Conservation (phyloP, 768 basidiomycete genomes). For the Mycena capillaripes region DNA sequence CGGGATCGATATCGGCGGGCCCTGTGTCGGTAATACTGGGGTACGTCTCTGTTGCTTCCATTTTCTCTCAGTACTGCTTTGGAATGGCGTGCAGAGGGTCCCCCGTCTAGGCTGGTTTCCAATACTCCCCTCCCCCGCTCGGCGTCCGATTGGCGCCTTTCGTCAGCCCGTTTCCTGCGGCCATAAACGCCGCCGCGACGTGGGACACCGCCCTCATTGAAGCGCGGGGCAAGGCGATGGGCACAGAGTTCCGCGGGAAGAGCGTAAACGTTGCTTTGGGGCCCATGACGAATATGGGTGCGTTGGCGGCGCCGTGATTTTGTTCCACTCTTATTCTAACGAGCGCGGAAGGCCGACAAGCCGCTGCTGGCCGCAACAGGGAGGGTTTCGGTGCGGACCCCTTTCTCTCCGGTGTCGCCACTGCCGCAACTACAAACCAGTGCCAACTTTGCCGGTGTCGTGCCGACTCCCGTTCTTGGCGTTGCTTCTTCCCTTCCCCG, state of each 20-base stretch:
- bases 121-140: no score
- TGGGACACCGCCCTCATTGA: not conserved
- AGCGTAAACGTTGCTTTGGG: not conserved
- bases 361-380: not conserved
- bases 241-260: not conserved
- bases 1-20: no score
- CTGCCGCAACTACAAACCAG: no score
- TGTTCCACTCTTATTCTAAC: not conserved
- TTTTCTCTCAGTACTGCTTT: no score
- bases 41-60: no score
- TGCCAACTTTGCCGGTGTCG: no score
- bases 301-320: not conserved
- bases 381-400: not conserved
- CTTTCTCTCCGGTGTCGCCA: not conserved
- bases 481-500: no score
- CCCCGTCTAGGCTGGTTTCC: no score
- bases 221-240: not conserved
- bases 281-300: not conserved
- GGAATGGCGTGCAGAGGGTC: no score
- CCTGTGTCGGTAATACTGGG: no score
- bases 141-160: no score
- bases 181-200: constrained; percentile 5
- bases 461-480: no score
- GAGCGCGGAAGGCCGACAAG: not conserved
- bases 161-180: not conserved